Base-by-base conservation (phyloP, 371 early-diverging fungal genomes). In the Gilbertella persicaria region DNA sequence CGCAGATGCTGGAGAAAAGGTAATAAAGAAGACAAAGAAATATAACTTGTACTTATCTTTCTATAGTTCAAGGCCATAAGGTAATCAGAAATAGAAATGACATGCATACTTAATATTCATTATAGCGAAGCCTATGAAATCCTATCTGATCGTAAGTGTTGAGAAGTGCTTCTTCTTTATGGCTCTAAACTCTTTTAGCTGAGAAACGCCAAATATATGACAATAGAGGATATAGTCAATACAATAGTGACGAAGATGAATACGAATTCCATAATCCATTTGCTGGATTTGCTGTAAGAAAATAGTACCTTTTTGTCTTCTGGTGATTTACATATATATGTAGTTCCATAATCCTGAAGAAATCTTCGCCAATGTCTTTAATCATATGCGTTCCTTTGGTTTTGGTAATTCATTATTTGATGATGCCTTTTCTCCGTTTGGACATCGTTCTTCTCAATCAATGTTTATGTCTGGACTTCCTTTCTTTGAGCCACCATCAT, bases 71-170 rank as follows among this genome's bases (percentile, higher is more conserved):
- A 72, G 62, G 60, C 65, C 29, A 76, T 76, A 49, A 68, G 73
- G 76, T 76, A 70, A 5, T 17, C 16, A 4, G 4, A 4, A 20
- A 26, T 13, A 17, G 13, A 17, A 39, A 28, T 21, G 38, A 4
- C 19, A n/a, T n/a, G n/a, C n/a, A n/a, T n/a, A n/a, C n/a, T n/a
- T n/a, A n/a, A n/a, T n/a, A 3, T 10, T 1, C 12, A 25, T 47
- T 28, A 37, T 45, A 73, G 74, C 46, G 67, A 78, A 50, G 83
- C 83, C 14, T 83, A 79, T 49, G 80, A 83, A 57, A 67, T 80
- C 17, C 49, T 83, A 39, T 73, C 75, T 20, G 80, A 83, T 53
- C 60, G 78, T 82, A 77, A 54, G 71, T 50, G 30, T 33, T 19
- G 21, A 26, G 16, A 28, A n/a, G 35, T 12, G 20, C 37, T 8